A percentile compares a stretch with the other conserved stretches of the same genome.
Conservation (phyloP, 2,329 filamentous ascomycete genomes). For the Pleomassaria siparia region DNA sequence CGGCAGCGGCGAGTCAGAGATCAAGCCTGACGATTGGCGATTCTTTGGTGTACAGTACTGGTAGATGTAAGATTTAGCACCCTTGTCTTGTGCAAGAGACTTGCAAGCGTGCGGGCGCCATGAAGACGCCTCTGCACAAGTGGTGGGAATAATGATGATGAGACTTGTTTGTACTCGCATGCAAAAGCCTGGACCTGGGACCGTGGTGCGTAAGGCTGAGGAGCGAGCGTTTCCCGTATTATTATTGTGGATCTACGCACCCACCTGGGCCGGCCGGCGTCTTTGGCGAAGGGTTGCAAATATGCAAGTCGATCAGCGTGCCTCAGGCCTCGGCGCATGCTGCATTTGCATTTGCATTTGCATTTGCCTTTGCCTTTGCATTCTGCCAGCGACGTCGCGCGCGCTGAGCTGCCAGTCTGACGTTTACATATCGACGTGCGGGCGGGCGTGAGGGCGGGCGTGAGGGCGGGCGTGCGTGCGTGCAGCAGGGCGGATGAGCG, state of each 20-base stretch:
- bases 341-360: conserved; percentile 1
- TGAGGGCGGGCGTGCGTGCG: conserved; percentile 5
- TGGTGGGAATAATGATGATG: no score
- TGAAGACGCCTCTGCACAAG: no score
- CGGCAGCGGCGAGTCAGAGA: no score
- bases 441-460: conserved; percentile 6
- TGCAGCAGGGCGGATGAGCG: conserved; percentile 13
- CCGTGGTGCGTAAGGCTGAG: neutral
- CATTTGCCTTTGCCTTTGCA: neutral
- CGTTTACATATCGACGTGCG: conserved; percentile 6
- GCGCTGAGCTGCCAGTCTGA: conserved; percentile 10
- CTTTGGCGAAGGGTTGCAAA: neutral
- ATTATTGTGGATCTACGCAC: no score
- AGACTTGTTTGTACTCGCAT: no score
- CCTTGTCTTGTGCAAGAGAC: no score
- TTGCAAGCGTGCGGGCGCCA: no score
- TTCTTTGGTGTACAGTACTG: no score
- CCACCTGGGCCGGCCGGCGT: neutral
- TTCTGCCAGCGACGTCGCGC: conserved; percentile 2
- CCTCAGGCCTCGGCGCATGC: conserved; percentile 5
- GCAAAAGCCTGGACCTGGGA: neutral
- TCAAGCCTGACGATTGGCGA: no score
- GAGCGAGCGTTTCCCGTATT: no score
- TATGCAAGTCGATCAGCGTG: conserved; percentile 3
- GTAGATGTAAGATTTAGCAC: no score